phyloP scores from a whole-genome alignment of 495 filamentous ascomycete species.

The Penicillium maclennaniae region DNA sequence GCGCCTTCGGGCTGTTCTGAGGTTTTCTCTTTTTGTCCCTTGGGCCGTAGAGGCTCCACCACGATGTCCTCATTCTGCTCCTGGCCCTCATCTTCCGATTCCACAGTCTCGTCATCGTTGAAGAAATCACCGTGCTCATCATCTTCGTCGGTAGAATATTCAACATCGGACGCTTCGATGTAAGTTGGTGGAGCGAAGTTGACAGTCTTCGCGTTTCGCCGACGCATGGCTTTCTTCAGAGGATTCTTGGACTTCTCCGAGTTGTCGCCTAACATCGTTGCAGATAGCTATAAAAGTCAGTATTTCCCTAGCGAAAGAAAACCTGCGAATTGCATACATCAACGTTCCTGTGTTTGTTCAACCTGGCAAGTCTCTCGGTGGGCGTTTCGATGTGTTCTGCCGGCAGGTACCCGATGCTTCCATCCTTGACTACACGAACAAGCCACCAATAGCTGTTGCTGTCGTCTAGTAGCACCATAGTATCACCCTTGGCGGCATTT shows the following conservation, averaged over 20 bases:
- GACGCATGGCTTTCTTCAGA: conserved; percentile 82
- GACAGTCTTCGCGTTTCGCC: conserved; percentile 85
- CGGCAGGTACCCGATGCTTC: conserved; percentile 94
- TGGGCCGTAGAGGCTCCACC: conserved; percentile 45
- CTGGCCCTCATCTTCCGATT: conserved; percentile 36
- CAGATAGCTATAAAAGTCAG: conserved; percentile 64
- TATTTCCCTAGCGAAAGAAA: neutral
- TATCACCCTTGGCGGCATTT: conserved; percentile 96
- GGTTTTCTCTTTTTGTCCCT: conserved; percentile 34
- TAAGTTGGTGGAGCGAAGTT: conserved; percentile 83
- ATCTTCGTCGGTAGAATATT: conserved; percentile 88
- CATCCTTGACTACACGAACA: conserved; percentile 93
- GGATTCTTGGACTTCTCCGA: conserved; percentile 85
- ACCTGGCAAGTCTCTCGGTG: conserved; percentile 83
- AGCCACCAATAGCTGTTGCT: conserved; percentile 99
- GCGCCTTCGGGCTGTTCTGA: conserved; percentile 30
- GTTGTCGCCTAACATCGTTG: conserved; percentile 91
- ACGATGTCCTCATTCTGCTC: conserved; percentile 42
- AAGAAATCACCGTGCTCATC: conserved; percentile 52
- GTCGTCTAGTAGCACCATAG: conserved; percentile 99
- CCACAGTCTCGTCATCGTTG: conserved; percentile 49
- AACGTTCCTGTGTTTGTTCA: conserved; percentile 98
- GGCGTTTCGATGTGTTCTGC: conserved; percentile 99
- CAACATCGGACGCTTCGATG: conserved; percentile 84
- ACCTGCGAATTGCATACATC: conserved; percentile 61